These are phyloP conservation scores for Claviceps maximensis DNA, from an alignment of 2,329 filamentous ascomycete species.

Conservation along the genomic window DNA sequence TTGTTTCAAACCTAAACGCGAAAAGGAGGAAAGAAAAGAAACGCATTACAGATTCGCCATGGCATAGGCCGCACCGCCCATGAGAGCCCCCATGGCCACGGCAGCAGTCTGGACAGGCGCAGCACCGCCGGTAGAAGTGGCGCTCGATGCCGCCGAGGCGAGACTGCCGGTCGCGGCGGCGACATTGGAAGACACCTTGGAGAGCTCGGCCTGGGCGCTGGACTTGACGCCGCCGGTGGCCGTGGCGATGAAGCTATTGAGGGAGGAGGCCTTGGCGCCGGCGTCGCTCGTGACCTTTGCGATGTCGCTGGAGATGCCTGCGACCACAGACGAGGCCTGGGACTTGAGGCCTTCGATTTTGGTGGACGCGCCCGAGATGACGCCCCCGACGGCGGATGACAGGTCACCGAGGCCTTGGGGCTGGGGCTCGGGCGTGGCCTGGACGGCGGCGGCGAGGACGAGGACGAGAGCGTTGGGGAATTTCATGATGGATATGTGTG, in stretches of 20 bases:
- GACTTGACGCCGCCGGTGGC: slow-evolving; percentile 12
- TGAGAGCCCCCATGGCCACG: slow-evolving; percentile 31
- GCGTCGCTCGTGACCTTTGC: slow-evolving; percentile 9
- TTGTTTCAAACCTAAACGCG: neutral
- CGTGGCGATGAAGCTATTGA: slow-evolving; percentile 11
- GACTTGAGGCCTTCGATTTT: slow-evolving; percentile 2
- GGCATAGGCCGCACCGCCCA: slow-evolving; percentile 32
- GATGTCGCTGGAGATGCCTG: slow-evolving; percentile 7
- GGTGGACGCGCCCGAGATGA: neutral
- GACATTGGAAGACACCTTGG: slow-evolving; percentile 8
- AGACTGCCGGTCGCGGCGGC: slow-evolving; percentile 9
- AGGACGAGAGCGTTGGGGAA: slow-evolving; percentile 21
- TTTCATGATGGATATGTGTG: slow-evolving; percentile 20
- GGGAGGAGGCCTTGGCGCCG: slow-evolving; percentile 13
- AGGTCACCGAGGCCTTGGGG: slow-evolving; percentile 2
- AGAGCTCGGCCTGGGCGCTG: slow-evolving; percentile 12
- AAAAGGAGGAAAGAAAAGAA: no score
- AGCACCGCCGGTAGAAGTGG: slow-evolving; percentile 7
- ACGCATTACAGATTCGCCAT: slow-evolving; percentile 27
- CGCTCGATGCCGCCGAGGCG: slow-evolving; percentile 7
- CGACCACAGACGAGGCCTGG: slow-evolving; percentile 2
- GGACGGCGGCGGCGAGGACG: slow-evolving; percentile 18
- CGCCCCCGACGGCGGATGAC: slow-evolving; percentile 3
- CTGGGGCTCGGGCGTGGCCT: slow-evolving; percentile 13
- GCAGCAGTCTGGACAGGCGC: slow-evolving; percentile 26